A percentile compares a stretch with the other conserved stretches of the same genome.
Conservation (phyloP, 495 filamentous ascomycete species). For the Collariella sp. region DNA sequence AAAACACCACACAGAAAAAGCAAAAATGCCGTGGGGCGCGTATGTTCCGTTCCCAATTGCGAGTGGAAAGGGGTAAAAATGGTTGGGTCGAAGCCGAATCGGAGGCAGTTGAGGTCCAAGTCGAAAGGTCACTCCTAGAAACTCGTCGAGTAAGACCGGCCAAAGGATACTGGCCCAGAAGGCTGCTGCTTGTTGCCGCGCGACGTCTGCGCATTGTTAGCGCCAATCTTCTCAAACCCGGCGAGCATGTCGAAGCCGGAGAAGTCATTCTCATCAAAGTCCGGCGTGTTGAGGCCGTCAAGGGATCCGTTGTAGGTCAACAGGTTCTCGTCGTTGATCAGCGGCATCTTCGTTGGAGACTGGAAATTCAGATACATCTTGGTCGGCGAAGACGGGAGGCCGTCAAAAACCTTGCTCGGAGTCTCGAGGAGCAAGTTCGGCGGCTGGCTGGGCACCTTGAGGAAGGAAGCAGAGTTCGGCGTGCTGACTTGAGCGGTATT, state of each 20-base stretch:
- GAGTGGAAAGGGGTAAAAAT: too few species aligned
- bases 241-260: slow-evolving; percentile 75
- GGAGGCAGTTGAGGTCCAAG: too few species aligned
- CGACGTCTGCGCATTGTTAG: slow-evolving; percentile 24
- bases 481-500: slow-evolving; percentile 41
- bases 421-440: slow-evolving; percentile 41
- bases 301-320: slow-evolving; percentile 30
- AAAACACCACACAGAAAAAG: too few species aligned
- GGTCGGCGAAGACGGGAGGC: slow-evolving; percentile 36
- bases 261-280: slow-evolving; percentile 54
- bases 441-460: slow-evolving; percentile 36
- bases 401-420: slow-evolving; percentile 47
- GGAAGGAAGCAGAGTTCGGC: slow-evolving; percentile 36
- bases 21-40: too few species aligned
- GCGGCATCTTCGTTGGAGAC: slow-evolving; percentile 34
- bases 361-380: slow-evolving; percentile 51
- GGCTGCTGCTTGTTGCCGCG: slow-evolving; percentile 24
- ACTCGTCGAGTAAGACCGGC: slow-evolving; percentile 35
- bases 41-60: not conserved
- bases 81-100: too few species aligned
- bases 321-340: slow-evolving; percentile 39
- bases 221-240: slow-evolving; percentile 85
- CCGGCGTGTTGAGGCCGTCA: slow-evolving; percentile 47
- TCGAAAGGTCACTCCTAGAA: slow-evolving; percentile 32
- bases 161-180: slow-evolving; percentile 17